Conservation (phyloP, 2,329 filamentous ascomycete genomes). For the Calonectria ilicicola region DNA sequence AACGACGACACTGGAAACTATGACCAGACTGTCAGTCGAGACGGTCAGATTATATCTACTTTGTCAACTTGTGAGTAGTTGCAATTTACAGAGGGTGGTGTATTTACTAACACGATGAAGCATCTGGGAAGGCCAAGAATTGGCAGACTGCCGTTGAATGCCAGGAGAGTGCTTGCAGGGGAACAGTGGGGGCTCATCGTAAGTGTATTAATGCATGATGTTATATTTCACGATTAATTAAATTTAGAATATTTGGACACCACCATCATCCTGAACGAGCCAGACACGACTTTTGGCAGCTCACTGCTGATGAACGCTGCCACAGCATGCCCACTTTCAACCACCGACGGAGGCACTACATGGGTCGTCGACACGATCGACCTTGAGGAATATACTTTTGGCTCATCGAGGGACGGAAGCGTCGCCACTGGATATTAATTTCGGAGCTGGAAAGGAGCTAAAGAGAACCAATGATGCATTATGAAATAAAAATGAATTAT, state of each 20-base stretch:
- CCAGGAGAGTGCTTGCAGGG: neutral
- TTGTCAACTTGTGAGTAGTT: too few relatives aligned
- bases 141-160: neutral
- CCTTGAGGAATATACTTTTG: neutral
- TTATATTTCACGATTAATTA: neutral
- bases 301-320: neutral
- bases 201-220: neutral
- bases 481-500: neutral
- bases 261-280: neutral
- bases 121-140: neutral
- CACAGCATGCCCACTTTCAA: neutral
- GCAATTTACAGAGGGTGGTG: too few relatives aligned
- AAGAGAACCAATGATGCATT: too few relatives aligned
- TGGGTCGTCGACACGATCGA: neutral
- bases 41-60: neutral
- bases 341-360: neutral
- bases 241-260: neutral
- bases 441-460: too few relatives aligned
- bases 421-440: neutral
- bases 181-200: neutral
- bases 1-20: neutral
- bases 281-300: neutral
- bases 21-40: neutral
- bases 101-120: neutral
- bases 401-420: neutral